Conservation (phyloP, 768 basidiomycete genomes). For the Panus rudis region DNA sequence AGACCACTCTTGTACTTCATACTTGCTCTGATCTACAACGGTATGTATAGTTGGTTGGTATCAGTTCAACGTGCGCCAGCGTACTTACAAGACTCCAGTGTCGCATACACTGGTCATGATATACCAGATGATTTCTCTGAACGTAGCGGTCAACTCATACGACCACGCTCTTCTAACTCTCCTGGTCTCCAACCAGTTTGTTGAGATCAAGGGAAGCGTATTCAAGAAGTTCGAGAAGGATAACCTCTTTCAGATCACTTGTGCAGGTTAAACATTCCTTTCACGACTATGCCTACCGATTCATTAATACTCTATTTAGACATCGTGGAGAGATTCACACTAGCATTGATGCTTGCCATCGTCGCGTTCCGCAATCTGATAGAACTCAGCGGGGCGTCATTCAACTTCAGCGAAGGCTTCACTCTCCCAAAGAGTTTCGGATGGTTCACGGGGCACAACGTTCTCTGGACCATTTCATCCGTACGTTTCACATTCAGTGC, state of each 20-base stretch:
- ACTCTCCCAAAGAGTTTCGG: conserved; percentile 78
- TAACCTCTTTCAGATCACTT: conserved; percentile 96
- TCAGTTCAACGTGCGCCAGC: not conserved
- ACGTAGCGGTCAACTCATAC: conserved; percentile 97
- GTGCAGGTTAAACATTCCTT: conserved; percentile 61
- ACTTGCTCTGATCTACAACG: conserved; percentile 75
- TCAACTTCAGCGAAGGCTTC: conserved; percentile 65
- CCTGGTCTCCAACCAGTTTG: conserved; percentile 95
- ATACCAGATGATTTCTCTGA: conserved; percentile 90
- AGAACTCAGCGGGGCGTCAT: conserved; percentile 87
- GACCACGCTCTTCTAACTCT: conserved; percentile 92
- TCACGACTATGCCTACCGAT: not conserved
- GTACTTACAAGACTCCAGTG: conserved; percentile 38
- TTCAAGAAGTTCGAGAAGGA: conserved; percentile 99
- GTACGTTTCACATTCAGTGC: conserved; percentile 39
- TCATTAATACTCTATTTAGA: conserved; percentile 38
- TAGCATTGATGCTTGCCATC: conserved; percentile 82
- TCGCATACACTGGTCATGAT: conserved; percentile 91
- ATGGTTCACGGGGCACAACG: conserved; percentile 73
- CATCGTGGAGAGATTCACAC: conserved; percentile 94
- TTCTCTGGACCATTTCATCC: conserved; percentile 85
- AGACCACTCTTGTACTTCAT: conserved; percentile 80
- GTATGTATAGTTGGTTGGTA: conserved; percentile 35
- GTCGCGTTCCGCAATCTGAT: conserved; percentile 94
- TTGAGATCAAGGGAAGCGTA: conserved; percentile 98